These are phyloP conservation scores for Candida manassasensis DNA, from an alignment of 805 yeast genomes.

Conservation along the genomic window DNA sequence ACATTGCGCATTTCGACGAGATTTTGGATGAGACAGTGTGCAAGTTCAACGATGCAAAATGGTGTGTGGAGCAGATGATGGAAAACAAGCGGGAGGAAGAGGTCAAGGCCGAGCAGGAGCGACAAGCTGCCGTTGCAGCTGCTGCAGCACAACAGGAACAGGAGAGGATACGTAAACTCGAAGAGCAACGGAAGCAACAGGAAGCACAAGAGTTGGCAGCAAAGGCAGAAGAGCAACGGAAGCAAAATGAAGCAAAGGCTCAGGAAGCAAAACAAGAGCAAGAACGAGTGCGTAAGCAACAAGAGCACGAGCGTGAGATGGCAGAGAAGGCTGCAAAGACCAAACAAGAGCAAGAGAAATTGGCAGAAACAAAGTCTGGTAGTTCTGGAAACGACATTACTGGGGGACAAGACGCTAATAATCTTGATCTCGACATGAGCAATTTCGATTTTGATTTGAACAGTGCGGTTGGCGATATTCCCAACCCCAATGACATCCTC, in stretches of 20 bases:
- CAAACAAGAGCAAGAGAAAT: too few relatives aligned
- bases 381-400: too few relatives aligned
- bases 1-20: constrained; percentile 36
- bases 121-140: constrained; percentile 16
- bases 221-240: constrained; percentile 12
- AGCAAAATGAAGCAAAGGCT: constrained; percentile 8
- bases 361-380: too few relatives aligned
- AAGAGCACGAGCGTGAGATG: constrained; percentile 8
- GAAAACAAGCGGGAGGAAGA: constrained; percentile 40
- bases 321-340: constrained; percentile 1
- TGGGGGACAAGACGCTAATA: too few relatives aligned
- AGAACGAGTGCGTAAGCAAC: constrained; percentile 7
- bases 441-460: constrained; percentile 5
- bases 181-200: constrained; percentile 11
- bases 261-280: constrained; percentile 6
- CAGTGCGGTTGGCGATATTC: constrained; percentile 17
- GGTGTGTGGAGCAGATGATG: constrained; percentile 41
- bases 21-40: constrained; percentile 38
- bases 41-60: constrained; percentile 39
- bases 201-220: constrained; percentile 14
- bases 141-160: constrained; percentile 14
- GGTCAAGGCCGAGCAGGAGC: constrained; percentile 19
- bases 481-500: constrained; percentile 31
- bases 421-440: not conserved
- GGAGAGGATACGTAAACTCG: constrained; percentile 8